Evolutionary conservation across 2,329 filamentous ascomycete genomes (phyloP), one percentile per base, ranked within the genome.

Genomic region (Dactylellina haptotyla): DNA sequence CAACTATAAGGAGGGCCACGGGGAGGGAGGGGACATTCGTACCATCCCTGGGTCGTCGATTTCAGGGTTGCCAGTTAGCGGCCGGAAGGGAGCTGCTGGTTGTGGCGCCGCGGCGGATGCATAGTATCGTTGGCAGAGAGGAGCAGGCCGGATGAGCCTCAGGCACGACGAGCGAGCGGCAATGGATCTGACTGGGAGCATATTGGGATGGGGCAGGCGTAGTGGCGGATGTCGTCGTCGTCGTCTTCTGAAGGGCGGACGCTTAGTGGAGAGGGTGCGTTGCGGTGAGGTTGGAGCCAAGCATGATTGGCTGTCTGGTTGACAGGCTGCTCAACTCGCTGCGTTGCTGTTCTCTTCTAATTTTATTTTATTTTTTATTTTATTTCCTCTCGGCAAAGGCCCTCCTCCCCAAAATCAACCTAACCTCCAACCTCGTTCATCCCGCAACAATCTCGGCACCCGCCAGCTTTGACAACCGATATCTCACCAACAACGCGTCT

Each of bases 401-500:
- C n/a, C n/a, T 10, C 57, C 59, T 48, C 67, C 66, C 50, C 28
- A 34, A 59, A 50, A 75, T 65, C 69, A 75, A 54, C 62, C 59
- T 69, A 73, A 67, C 66, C 74, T 69, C 37, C 37, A 65, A 72
- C 67, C 69, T 73, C 61, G 56, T 53, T 56, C 69, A 32, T 66
- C 37, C 56, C 56, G 57, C 74, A 63, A 53, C 34, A 63, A 70
- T 59, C 53, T 48, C 53, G 53, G 14, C 53, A 43, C 18, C 32
- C 69, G 39, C 50, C 72, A 56, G 39, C 65, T 69, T 58, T 53
- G 39, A 20, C 56, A 53, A 45, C 71, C 62, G 32, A 72, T 77
- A 77, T 73, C 75, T 76, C 75, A 20, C 43, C 75, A 71, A 74
- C 71, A 57, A 76, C 50, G 69, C 69, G 69, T 61, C 66, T 50